These are phyloP conservation scores for Aureobasidium sp. DNA, from an alignment of 2,329 filamentous ascomycete genomes.

Conservation along the genomic window DNA sequence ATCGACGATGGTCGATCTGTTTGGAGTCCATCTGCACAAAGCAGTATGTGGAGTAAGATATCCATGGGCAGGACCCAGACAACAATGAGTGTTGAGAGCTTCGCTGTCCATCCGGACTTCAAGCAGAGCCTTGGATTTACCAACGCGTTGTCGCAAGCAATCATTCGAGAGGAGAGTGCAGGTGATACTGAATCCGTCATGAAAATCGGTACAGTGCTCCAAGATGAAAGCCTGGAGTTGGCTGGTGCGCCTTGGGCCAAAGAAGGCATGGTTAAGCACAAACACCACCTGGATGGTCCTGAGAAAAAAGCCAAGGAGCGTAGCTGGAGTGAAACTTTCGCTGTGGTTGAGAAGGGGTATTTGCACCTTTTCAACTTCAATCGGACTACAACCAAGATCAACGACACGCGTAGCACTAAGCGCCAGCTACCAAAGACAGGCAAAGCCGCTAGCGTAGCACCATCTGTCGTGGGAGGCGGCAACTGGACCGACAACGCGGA, in stretches of 20 bases:
- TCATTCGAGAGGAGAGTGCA: conserved; percentile 70
- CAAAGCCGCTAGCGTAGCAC: conserved; percentile 36
- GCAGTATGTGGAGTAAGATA: conserved; percentile 93
- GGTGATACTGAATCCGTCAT: conserved; percentile 33
- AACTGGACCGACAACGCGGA: conserved; percentile 99
- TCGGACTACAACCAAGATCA: conserved; percentile 52
- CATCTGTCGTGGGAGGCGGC: conserved; percentile 77
- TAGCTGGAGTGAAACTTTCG: conserved; percentile 92
- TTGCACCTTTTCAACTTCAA: conserved; percentile 92
- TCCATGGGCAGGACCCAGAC: conserved; percentile 86
- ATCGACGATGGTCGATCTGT: conserved; percentile 84
- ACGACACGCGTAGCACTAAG: conserved; percentile 15
- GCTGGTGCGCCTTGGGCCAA: conserved; percentile 97
- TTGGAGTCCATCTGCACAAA: conserved; percentile 83
- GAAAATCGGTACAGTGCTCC: conserved; percentile 52
- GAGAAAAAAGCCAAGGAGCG: conserved; percentile 91
- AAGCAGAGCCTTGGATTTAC: conserved; percentile 97
- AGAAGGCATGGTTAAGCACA: conserved; percentile 91
- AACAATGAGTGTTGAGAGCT: conserved; percentile 86
- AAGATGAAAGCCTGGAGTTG: conserved; percentile 87
- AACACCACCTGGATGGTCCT: conserved; percentile 84
- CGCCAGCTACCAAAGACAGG: conserved; percentile 15
- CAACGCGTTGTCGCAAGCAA: conserved; percentile 91
- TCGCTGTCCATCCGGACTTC: conserved; percentile 69
- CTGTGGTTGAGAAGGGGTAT: conserved; percentile 89